Evolutionary conservation across 192 early-diverging fungal species (phyloP).

Genomic region (Linnemannia schmuckeri): DNA sequence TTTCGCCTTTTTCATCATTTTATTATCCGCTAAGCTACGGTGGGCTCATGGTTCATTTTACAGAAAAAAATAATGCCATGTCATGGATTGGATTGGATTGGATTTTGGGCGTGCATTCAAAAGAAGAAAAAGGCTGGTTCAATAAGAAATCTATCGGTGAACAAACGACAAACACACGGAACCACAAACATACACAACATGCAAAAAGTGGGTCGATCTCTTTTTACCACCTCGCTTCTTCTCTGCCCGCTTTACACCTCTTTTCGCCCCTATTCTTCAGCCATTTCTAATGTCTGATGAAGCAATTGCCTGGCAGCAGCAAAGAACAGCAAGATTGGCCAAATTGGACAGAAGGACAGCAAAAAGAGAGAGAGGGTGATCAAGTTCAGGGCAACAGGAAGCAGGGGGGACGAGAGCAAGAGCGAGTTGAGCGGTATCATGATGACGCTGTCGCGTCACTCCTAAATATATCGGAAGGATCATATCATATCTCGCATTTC

Average conservation of each 20-base stretch:
- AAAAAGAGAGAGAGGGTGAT: background rate
- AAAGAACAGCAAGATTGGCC: background rate
- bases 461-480: conserved; percentile 3
- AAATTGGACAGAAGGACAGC: background rate
- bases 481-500: background rate
- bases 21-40: conserved; percentile 1
- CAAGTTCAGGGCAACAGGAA: background rate
- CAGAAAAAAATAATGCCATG: background rate
- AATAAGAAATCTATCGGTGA: background rate
- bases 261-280: background rate
- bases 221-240: background rate
- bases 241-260: background rate
- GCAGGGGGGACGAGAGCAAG: background rate
- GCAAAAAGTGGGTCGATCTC: background rate
- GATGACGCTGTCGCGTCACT: conserved; percentile 2
- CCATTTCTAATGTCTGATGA: background rate
- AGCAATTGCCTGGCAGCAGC: background rate
- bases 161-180: background rate
- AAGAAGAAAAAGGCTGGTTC: background rate
- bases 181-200: background rate
- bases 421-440: background rate
- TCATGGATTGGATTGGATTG: background rate
- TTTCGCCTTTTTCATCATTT: background rate
- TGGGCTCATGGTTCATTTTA: conserved; percentile 1
- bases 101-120: background rate